These are phyloP conservation scores for Graphilbum ipis-grandicollis DNA, from an alignment of 2,329 filamentous ascomycete species.

Conservation along the genomic window DNA sequence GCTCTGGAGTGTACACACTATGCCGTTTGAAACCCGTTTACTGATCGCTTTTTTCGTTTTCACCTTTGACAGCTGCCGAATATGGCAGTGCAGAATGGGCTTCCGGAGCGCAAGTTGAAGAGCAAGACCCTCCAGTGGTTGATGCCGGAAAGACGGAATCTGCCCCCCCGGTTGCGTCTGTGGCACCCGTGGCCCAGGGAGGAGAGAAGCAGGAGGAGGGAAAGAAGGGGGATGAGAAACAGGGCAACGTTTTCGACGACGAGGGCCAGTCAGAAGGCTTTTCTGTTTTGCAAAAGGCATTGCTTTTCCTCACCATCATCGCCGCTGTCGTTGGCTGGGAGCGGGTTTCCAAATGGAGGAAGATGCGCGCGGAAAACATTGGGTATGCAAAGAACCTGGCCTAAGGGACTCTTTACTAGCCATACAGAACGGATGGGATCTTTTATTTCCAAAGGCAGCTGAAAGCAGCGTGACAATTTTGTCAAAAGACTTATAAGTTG, in stretches of 20 bases:
- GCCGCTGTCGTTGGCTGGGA: conserved; percentile 27
- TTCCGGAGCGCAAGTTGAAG: conserved; percentile 17
- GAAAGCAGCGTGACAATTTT: no score
- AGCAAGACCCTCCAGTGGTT: conserved; percentile 9
- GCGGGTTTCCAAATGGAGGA: conserved; percentile 20
- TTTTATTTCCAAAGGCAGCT: no score
- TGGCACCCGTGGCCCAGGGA: no score
- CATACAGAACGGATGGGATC: no score
- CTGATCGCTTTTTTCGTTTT: conserved; percentile 7
- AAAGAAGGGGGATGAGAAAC: no score
- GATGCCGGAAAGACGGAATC: no score
- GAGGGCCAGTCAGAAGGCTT: conserved; percentile 16
- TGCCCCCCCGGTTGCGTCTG: no score
- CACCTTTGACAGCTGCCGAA: conserved; percentile 14
- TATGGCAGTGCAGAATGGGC: conserved; percentile 21
- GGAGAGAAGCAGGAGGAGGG: no score
- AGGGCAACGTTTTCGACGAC: conserved; percentile 2
- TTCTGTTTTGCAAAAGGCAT: conserved; percentile 29
- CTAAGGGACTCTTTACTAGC: no score
- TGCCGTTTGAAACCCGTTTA: background rate
- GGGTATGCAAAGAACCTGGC: conserved; percentile 27
- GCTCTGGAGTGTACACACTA: background rate
- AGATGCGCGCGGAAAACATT: conserved; percentile 12
- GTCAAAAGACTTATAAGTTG: no score
- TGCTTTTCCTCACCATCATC: conserved; percentile 30